Base-by-base conservation (phyloP, 106 monocot species). In the Alisma plantagoaquatica region DNA sequence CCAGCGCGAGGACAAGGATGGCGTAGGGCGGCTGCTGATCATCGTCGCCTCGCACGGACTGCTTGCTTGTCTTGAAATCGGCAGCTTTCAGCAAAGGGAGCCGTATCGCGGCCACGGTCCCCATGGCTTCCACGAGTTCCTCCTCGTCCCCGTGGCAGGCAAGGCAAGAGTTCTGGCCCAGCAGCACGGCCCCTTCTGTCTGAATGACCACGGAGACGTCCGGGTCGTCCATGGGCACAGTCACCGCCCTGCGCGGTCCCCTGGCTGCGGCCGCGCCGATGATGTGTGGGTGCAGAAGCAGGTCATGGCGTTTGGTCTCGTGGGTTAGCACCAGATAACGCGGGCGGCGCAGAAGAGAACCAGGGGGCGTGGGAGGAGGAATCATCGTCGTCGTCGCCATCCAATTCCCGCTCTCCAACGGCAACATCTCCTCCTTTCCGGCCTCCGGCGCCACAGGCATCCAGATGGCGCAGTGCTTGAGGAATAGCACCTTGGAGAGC, bases 391-490 rank as follows among this genome's bases (percentile, higher is more conserved):
- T 16, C 10, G 2, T 51, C 7, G 28, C 8, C 29, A 32, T 15
- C 18, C 33, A 5, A 1, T 30, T 27, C 4, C 23, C 43, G 33
- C 31, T 17, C 2, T n/a, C n/a, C n/a, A n/a, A n/a, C n/a, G n/a
- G n/a, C n/a, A n/a, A n/a, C n/a, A n/a, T n/a, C n/a, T n/a, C n/a
- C n/a, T n/a, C n/a, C n/a, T n/a, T n/a, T n/a, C n/a, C n/a, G n/a
- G n/a, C n/a, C n/a, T n/a, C n/a, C n/a, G n/a, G n/a, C n/a, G n/a
- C n/a, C n/a, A n/a, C n/a, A n/a, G 64, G 62, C 62, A 62, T 43
- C 64, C 64, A 64, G 21, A 64, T 15, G 18, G 64, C 64, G 27
- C 53, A 52, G 53, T 43, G 35, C 12, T 64, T 11, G 2, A 64
- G 43, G 33, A 44, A 26, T 2, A 64, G 32, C 23, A 44, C 29